These are phyloP conservation scores for Candida boleticola DNA, from an alignment of 805 yeast species.

Conservation along the genomic window DNA sequence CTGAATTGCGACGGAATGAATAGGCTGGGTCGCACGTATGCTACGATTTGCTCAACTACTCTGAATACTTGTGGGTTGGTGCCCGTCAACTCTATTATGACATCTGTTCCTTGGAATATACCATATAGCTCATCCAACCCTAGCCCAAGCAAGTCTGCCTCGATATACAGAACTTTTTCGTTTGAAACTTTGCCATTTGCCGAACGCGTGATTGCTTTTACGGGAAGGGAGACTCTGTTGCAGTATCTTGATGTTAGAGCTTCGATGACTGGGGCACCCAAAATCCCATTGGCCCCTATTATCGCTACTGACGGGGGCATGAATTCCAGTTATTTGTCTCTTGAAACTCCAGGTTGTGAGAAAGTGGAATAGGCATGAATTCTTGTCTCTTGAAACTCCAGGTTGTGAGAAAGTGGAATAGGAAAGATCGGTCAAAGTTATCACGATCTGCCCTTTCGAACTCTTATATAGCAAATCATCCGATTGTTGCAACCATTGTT, in stretches of 20 bases:
- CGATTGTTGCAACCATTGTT: no score
- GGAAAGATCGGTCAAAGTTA: no score
- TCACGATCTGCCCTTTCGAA: no score
- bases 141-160: constrained; percentile 25
- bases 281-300: constrained; percentile 50
- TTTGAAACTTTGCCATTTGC: constrained; percentile 28
- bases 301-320: constrained; percentile 43
- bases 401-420: no score
- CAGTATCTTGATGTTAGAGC: constrained; percentile 50
- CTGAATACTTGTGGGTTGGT: constrained; percentile 26
- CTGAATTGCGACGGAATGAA: constrained; percentile 66
- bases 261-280: constrained; percentile 47
- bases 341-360: no score
- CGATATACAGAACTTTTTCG: constrained; percentile 38
- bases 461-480: no score
- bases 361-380: no score
- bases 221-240: constrained; percentile 43
- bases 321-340: no score
- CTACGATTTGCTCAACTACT: constrained; percentile 36
- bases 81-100: constrained; percentile 46
- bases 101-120: constrained; percentile 48
- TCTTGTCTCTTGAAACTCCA: no score
- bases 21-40: constrained; percentile 43
- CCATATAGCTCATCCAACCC: constrained; percentile 26
- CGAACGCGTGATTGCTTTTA: constrained; percentile 51